phyloP scores from a whole-genome alignment of 345 rosid species.

The Linum lewisii region DNA sequence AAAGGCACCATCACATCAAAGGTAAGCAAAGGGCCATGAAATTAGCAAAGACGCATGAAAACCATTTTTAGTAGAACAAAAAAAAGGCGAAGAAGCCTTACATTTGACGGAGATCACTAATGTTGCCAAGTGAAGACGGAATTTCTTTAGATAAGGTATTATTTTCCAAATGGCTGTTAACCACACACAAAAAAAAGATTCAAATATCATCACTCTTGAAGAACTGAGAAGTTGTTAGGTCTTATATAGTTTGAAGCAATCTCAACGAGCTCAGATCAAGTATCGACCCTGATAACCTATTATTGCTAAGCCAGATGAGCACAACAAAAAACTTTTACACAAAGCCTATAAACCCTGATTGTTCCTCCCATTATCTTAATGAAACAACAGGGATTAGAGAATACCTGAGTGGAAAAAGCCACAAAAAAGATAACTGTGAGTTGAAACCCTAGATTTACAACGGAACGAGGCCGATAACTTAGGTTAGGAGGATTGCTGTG shows the following conservation, averaged over 20 bases:
- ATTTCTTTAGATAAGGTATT: conserved; percentile 54
- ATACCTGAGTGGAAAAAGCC: no score
- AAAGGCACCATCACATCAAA: not conserved
- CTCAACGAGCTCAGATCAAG: conserved; percentile 59
- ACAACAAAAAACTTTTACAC: conserved; percentile 9
- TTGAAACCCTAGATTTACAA: no score
- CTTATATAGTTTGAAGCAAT: conserved; percentile 57
- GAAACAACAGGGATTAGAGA: no score
- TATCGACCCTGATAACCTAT: conserved; percentile 53
- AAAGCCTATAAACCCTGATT: no score
- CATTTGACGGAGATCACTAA: conserved; percentile 53
- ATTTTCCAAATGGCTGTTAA: conserved; percentile 72
- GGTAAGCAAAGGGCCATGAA: not conserved
- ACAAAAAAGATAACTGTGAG: no score
- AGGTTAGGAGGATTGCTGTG: no score
- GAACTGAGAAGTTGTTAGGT: not conserved
- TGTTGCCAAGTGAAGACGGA: conserved; percentile 48
- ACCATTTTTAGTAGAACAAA: not conserved
- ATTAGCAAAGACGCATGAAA: not conserved
- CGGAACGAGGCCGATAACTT: no score
- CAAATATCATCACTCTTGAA: not conserved
- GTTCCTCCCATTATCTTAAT: no score
- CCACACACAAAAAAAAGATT: conserved; percentile 12
- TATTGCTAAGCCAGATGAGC: conserved; percentile 67
- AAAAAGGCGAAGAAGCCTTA: conserved; percentile 25